phyloP scores from a whole-genome alignment of 2,329 filamentous ascomycete genomes.

The Cladorrhinum sp. region DNA sequence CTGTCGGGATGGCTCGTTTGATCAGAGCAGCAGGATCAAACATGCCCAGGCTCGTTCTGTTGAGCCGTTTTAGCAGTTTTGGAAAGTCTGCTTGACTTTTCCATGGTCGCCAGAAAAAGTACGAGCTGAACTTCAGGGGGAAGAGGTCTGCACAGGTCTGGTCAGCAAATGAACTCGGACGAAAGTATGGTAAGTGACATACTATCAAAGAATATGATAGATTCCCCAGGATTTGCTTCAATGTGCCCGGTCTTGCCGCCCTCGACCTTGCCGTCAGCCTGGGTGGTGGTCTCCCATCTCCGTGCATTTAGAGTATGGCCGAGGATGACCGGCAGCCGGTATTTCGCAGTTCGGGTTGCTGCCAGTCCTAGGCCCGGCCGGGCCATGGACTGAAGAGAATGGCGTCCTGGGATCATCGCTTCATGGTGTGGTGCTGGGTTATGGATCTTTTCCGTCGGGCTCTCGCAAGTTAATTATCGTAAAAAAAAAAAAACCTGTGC shows the following conservation, averaged over 20 bases:
- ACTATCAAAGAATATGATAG: conserved; percentile 89
- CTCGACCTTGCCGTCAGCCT: conserved; percentile 61
- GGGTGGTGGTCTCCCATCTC: conserved; percentile 40
- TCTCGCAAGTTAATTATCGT: neutral
- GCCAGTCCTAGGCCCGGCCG: conserved; percentile 26
- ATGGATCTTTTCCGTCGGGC: neutral
- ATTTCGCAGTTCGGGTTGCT: conserved; percentile 21
- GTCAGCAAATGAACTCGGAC: neutral
- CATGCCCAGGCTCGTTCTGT: conserved; percentile 48
- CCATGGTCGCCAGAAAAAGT: conserved; percentile 46
- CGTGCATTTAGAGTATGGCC: neutral
- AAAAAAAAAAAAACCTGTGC: neutral
- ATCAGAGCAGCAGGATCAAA: conserved; percentile 53
- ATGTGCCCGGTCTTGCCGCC: conserved; percentile 79
- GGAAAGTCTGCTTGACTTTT: conserved; percentile 48
- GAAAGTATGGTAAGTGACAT: conserved; percentile 32
- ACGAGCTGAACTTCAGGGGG: conserved; percentile 64
- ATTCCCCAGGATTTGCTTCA: conserved; percentile 68
- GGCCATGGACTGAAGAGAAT: conserved; percentile 35
- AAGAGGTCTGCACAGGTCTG: conserved; percentile 65
- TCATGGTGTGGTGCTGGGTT: conserved; percentile 18
- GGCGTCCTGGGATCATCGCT: conserved; percentile 35
- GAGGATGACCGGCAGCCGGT: neutral
- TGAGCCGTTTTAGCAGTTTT: conserved; percentile 50
- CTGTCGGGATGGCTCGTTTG: conserved; percentile 60